Base-by-base conservation (phyloP, 1,284 basidiomycete genomes). In the Pyrrhoderma lamaoense region DNA sequence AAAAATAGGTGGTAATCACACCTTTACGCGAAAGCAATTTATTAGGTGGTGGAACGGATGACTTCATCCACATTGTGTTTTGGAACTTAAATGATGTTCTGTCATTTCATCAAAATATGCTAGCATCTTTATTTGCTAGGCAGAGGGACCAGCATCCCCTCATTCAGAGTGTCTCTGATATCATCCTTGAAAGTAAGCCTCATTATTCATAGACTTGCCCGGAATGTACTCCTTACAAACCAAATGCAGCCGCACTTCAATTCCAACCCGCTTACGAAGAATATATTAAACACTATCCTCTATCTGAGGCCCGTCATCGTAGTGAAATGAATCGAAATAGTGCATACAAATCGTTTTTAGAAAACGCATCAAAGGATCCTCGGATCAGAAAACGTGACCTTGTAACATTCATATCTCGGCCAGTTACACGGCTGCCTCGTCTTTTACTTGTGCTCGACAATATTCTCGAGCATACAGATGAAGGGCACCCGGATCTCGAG, bases 241-340 rank as follows among this genome's bases (percentile, higher is more conserved):
- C 11, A 11, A 8, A 8, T 42, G 19, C 47, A 70, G 68, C 68
- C 60, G 61, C 66, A 45, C 60, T 74, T 37, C 60, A 64, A 39
- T 88, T 85, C 62, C 76, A 77, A 36, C 63, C 68, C 7, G 76
- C 76, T 8, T 90, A 90, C 57, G 86, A 89, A 57, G 70, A 71
- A 0, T 90, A 90, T 63, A 87, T 90, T 65, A 86, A 89, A 60
- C 83, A 90, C 57, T 90, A 90, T 56, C 89, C 89, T 2, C 71
- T 91, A 38, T 78, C 89, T 1, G 85, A 91, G 61, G 84, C 85
- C 11, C 74, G 74, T 27, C 87, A 92, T 59, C 80, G 83, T 42
- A 75, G 79, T 27, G 87, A 93, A 62, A 70, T 85, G 31, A 77
- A 74, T 48, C 69, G 69, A 14, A 92, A 89, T 63, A 65, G 70